These are phyloP conservation scores for Annona squamosa DNA, from an alignment of 164 flowering plant species.

Conservation along the genomic window DNA sequence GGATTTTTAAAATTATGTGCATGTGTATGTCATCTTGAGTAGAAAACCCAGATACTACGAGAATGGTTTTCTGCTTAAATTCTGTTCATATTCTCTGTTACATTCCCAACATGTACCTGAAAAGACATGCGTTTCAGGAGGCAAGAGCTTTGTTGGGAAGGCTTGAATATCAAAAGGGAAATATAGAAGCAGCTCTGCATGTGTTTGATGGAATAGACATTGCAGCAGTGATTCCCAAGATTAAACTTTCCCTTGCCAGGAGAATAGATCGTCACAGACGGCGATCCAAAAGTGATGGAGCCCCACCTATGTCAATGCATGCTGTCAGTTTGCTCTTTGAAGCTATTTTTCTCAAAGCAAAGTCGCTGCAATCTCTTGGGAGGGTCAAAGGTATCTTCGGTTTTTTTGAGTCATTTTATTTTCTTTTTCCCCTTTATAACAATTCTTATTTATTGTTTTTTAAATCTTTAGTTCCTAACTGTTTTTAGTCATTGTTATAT, in stretches of 20 bases:
- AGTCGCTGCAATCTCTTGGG: conserved; percentile 65
- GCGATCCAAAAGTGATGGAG: conserved; percentile 46
- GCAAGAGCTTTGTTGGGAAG: conserved; percentile 91
- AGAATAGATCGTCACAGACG: conserved; percentile 48
- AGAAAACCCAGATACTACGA: neutral
- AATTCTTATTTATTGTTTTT: neutral
- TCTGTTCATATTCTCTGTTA: neutral
- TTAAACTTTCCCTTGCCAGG: conserved; percentile 51
- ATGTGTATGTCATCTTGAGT: neutral
- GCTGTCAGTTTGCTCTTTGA: conserved; percentile 79
- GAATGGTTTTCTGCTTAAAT: neutral
- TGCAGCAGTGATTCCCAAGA: conserved; percentile 58
- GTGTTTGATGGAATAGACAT: conserved; percentile 93
- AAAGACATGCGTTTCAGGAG: conserved; percentile 39
- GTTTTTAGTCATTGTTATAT: no score
- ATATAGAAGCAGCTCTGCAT: conserved; percentile 77
- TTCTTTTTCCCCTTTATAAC: neutral
- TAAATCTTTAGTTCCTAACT: neutral
- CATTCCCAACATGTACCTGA: conserved; percentile 1
- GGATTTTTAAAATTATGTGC: neutral
- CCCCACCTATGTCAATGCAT: conserved; percentile 74
- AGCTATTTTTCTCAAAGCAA: conserved; percentile 81
- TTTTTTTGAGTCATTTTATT: neutral
- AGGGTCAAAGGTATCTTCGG: conserved; percentile 50
- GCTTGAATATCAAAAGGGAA: conserved; percentile 85